These are phyloP conservation scores for Penicillium antarcticum DNA, from an alignment of 495 filamentous ascomycete species.

Conservation along the genomic window DNA sequence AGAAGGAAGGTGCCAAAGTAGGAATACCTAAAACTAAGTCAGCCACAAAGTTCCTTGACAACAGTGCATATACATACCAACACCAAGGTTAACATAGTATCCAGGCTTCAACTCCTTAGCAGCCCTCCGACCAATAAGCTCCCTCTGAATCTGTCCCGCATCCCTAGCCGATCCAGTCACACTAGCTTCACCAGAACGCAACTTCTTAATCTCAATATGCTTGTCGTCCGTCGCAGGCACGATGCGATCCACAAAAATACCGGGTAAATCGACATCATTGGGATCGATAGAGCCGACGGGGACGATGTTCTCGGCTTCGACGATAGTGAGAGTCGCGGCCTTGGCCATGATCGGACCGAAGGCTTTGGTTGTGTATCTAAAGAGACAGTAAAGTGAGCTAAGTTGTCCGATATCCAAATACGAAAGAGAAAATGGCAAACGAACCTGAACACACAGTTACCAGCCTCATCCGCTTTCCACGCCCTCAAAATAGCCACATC, in stretches of 20 bases:
- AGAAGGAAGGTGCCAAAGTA: constrained; percentile 79
- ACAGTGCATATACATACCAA: constrained; percentile 60
- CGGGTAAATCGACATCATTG: constrained; percentile 77
- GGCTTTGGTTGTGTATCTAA: constrained; percentile 47
- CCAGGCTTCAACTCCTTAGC: constrained; percentile 94
- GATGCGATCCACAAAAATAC: constrained; percentile 85
- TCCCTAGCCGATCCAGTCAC: constrained; percentile 54
- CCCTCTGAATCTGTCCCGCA: constrained; percentile 64
- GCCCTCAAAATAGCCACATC: constrained; percentile 89
- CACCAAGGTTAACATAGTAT: constrained; percentile 90
- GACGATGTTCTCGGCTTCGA: constrained; percentile 90
- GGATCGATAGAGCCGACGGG: constrained; percentile 76
- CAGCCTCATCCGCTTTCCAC: constrained; percentile 80
- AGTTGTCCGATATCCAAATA: background rate
- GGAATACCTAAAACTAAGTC: constrained; percentile 55
- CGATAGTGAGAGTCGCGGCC: constrained; percentile 81
- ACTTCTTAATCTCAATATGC: constrained; percentile 78
- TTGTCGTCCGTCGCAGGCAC: constrained; percentile 73
- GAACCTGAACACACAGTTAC: constrained; percentile 86
- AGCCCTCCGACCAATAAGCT: constrained; percentile 76
- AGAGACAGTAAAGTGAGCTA: too few species aligned
- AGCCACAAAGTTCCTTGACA: background rate
- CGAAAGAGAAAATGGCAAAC: constrained; percentile 9
- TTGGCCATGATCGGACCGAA: constrained; percentile 91
- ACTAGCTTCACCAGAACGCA: constrained; percentile 53